Base-by-base conservation (phyloP, 2,329 filamentous ascomycete species). In the Xylariaceae sp. region DNA sequence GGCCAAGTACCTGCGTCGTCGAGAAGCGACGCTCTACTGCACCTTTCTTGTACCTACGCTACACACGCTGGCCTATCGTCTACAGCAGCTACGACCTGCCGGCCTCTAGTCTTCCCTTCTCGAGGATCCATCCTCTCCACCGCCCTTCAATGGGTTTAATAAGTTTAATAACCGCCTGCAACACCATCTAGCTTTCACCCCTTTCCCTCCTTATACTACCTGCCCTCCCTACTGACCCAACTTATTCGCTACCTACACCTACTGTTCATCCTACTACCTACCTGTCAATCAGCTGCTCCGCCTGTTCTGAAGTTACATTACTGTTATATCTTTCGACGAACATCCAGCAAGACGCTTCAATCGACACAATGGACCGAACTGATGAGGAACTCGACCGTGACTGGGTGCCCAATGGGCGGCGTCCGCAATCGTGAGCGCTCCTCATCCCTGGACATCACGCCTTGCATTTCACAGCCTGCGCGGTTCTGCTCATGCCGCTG, bases 401-500 rank as follows among this genome's bases (percentile, higher is more conserved):
- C 74, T 92, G 87, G 88, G 84, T 90, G 80, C 87, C 88, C 63
- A 92, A 77, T 68, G 83, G 80, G 68, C 80, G 80, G 67, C 87
- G 89, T 61, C 89, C 89, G 61, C 87, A 92, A 76, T 94, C 89
- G 89, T 94, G 78, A 71, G 89, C 83, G 34, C 22, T 53, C 59
- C 60, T 56, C 55, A 55, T 54, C 60, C 71, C 49, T 46, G 36
- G 48, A 51, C 42, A 46, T 34, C 15, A n/a, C 44, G 21, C 45
- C 51, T 21, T 19, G 39, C 10, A 10, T 34, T 30, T 32, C n/a
- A 37, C 2, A 39, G 19, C 10, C 26, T 12, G n/a, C 32, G 19
- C 16, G 4, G 18, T 9, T 12, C 8, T 18, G 15, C 21, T 30
- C 0, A 15, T 34, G 36, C 30, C 29, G 3, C n/a, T 32, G 42